phyloP scores from a whole-genome alignment of 805 yeast genomes.

The Cephaloascus albidus region DNA sequence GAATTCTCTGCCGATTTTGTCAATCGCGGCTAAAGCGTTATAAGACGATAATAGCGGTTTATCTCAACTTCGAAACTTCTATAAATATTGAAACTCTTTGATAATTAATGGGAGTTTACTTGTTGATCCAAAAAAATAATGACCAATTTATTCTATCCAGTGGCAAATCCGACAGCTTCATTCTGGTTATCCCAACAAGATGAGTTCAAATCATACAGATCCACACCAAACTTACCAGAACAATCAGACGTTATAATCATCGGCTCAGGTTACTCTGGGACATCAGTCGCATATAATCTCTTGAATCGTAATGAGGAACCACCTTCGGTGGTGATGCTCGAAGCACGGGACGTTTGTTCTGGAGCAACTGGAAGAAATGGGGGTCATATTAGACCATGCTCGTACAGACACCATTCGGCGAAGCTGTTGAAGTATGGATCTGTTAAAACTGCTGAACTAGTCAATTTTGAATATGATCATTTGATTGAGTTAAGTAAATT shows the following conservation, averaged over 20 bases:
- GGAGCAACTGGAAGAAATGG: slow-evolving; percentile 7
- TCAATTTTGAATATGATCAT: slow-evolving; percentile 6
- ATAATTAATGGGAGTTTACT: no score
- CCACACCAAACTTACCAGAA: slow-evolving; percentile 2
- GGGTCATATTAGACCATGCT: slow-evolving; percentile 6
- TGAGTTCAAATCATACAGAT: slow-evolving; percentile 1
- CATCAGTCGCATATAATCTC: slow-evolving; percentile 5
- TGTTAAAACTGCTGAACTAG: slow-evolving; percentile 4
- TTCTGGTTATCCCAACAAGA: background rate
- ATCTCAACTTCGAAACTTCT: no score
- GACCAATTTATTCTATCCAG: no score
- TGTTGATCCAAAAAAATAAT: no score
- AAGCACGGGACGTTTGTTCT: slow-evolving; percentile 5
- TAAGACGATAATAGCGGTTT: no score
- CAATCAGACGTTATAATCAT: slow-evolving; percentile 4
- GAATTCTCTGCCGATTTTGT: no score
- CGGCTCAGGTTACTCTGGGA: slow-evolving; percentile 7
- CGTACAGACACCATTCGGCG: slow-evolving; percentile 6
- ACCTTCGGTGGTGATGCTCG: slow-evolving; percentile 4
- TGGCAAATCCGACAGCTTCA: background rate
- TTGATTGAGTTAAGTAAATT: slow-evolving; percentile 3
- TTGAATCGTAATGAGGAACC: slow-evolving; percentile 2
- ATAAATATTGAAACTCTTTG: no score
- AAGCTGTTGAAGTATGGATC: background rate
- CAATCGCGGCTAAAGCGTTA: no score